Conservation (phyloP, 2,329 filamentous ascomycete genomes). For the Colletotrichum endophyticum region DNA sequence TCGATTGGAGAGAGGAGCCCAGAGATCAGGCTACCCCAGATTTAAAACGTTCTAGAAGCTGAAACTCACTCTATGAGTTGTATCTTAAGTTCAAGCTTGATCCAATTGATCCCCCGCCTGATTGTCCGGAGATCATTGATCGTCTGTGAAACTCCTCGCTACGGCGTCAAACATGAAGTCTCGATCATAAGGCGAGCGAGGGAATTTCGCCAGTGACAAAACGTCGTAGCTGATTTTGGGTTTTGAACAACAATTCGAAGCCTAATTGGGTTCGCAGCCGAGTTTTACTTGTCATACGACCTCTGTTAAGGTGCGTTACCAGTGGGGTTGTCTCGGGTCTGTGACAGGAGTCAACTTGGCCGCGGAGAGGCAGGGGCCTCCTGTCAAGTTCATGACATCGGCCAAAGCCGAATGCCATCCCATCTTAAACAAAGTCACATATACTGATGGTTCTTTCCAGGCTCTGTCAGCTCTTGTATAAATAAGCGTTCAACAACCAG, state of each 20-base stretch:
- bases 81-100: neutral
- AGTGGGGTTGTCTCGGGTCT: constrained; percentile 1
- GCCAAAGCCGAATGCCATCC: neutral
- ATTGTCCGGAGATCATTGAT: neutral
- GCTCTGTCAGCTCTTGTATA: neutral
- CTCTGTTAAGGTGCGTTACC: neutral
- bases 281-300: neutral
- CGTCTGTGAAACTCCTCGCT: neutral
- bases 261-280: neutral
- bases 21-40: neutral
- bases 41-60: neutral
- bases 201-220: neutral
- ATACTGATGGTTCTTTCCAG: neutral
- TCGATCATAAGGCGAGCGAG: neutral
- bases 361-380: neutral
- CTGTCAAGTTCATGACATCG: neutral
- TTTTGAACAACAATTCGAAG: neutral
- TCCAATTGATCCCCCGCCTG: neutral
- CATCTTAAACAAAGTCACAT: neutral
- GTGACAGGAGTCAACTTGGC: neutral
- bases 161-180: neutral
- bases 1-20: neutral
- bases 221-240: neutral
- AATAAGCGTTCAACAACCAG: neutral
- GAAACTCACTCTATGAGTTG: neutral